Evolutionary conservation across 371 early-diverging fungal species (phyloP), one percentile per base, ranked within the genome.

Genomic region (Zychaea mexicana): DNA sequence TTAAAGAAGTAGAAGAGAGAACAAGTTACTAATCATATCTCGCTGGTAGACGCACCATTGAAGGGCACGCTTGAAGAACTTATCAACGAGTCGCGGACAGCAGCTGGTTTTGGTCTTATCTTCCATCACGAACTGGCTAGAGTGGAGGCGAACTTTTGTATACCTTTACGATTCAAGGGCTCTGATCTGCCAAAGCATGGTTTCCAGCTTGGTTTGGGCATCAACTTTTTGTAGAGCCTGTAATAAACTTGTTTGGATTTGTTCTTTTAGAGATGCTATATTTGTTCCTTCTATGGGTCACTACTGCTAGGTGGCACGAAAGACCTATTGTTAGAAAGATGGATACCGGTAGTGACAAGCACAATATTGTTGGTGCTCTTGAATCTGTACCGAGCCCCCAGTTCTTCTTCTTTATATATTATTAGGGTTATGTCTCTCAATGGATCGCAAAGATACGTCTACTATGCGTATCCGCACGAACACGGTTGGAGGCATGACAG

Each of bases 191-290:
- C 88, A 28, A 80, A 87, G 64, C 79, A 88, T 9, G 96, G 96
- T 13, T 71, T 92, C 58, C 91, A 94, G 74, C 85, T 95, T 72
- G 96, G 96, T 10, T 74, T 96, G 39, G 97, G 96, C 22, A 69
- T 95, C 45, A 83, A 88, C 70, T 95, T 94, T 64, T 79, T 94
- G 78, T 95, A 85, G 67, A 68, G 2, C 28, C 10, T 24, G 24
- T 49, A 49, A 49, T 49, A 57, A 38, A 57, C 38, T 36, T 36
- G 38, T n/a, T 36, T 36, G 38, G 38, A 36, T 36, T 36, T 36
- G 15, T 15, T 9, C 38, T 36, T 9, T 15, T 36, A n/a, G n/a
- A n/a, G n/a, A n/a, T n/a, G n/a, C n/a, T n/a, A n/a, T n/a, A n/a
- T n/a, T n/a, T n/a, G n/a, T n/a, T n/a, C n/a, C n/a, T n/a, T n/a